Conservation (phyloP, 106 monocot species). For the Posidonia australis region DNA sequence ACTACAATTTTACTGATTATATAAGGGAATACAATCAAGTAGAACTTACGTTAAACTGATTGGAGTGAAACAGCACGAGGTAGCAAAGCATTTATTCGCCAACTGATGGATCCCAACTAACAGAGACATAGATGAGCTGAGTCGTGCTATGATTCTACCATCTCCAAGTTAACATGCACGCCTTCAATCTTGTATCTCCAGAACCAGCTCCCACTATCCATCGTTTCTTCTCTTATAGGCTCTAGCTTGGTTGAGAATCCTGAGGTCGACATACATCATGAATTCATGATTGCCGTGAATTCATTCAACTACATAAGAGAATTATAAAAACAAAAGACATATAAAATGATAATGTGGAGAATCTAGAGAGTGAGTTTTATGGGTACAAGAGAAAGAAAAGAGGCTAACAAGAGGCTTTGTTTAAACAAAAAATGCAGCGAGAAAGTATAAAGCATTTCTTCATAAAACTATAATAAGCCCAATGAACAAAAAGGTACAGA, state of each 20-base stretch:
- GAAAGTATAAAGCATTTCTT: no score
- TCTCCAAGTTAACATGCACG: conserved; percentile 51
- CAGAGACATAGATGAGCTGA: not conserved
- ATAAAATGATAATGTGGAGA: not conserved
- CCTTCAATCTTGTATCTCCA: conserved; percentile 66
- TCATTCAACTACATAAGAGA: no score
- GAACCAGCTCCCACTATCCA: conserved; percentile 72
- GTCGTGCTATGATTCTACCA: conserved; percentile 32
- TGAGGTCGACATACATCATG: conserved; percentile 13
- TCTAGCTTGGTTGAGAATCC: conserved; percentile 57
- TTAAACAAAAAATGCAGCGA: no score
- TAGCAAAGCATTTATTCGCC: no score
- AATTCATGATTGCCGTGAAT: not conserved
- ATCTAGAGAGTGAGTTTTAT: no score
- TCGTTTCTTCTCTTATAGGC: conserved; percentile 44
- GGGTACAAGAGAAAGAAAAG: no score
- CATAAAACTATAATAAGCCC: no score
- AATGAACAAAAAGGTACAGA: no score
- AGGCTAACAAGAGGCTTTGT: no score
- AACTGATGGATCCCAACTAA: no score
- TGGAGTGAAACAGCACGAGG: not conserved
- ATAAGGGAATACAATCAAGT: not conserved
- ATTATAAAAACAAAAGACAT: not conserved
- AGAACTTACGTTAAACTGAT: not conserved
- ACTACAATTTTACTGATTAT: no score